Evolutionary conservation across 108 stramenopile genomes (phyloP).

Genomic region (Cyclotella sp.): DNA sequence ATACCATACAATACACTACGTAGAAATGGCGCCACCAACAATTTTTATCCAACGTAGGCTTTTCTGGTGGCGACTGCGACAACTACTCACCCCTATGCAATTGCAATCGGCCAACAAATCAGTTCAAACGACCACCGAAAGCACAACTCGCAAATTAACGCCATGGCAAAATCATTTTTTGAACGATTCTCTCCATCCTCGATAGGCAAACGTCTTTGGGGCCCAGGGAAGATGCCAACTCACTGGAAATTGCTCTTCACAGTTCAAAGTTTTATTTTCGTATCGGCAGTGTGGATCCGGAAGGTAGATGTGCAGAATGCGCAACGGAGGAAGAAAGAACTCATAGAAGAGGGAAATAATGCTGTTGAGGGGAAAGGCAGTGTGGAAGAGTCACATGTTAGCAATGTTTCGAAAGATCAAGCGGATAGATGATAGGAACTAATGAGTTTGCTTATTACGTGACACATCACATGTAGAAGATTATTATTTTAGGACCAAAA

Average conservation of each 20-base stretch:
- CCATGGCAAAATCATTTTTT: not conserved
- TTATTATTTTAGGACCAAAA: no score
- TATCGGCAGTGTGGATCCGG: conserved; percentile 11
- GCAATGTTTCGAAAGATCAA: not conserved
- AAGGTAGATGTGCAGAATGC: conserved; percentile 5
- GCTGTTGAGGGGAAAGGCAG: not conserved
- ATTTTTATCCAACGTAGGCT: no score
- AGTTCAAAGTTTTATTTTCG: conserved; percentile 12
- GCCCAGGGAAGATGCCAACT: conserved; percentile 18
- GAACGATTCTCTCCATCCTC: conserved; percentile 9
- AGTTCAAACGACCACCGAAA: not conserved
- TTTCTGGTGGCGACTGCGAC: no score
- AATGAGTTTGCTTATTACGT: no score
- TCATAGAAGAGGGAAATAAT: not conserved
- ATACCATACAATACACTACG: no score
- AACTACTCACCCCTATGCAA: no score
- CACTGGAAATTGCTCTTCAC: conserved; percentile 24
- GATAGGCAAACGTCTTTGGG: conserved; percentile 16
- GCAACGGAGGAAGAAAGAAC: not conserved
- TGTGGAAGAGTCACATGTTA: not conserved
- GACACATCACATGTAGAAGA: no score
- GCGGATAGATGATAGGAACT: no score
- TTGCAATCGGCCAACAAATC: no score
- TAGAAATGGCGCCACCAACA: no score
- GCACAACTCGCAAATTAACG: not conserved